Percentiles rank a stretch among this genome's conserved stretches.
Conservation (phyloP, 2,329 filamentous ascomycete species). For the Teratosphaeria nubilosa region DNA sequence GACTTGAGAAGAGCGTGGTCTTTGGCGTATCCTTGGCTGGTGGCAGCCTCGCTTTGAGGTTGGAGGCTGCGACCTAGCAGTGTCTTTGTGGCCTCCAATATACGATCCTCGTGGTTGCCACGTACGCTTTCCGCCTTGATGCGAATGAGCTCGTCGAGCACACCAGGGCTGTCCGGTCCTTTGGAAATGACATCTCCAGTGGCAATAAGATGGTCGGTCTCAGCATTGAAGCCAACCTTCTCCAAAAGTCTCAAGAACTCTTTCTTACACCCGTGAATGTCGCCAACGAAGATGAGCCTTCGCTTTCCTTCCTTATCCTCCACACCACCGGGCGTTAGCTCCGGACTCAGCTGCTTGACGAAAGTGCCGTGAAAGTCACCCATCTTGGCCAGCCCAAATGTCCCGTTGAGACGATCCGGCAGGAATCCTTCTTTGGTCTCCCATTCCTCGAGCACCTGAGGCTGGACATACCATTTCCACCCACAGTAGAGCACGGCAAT, state of each 20-base stretch:
- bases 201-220: constrained; percentile 64
- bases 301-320: constrained; percentile 32
- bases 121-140: constrained; percentile 72
- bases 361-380: constrained; percentile 22
- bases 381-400: constrained; percentile 21
- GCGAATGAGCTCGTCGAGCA: constrained; percentile 64
- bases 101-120: constrained; percentile 84
- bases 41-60: constrained; percentile 3
- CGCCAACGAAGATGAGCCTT: constrained; percentile 72
- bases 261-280: constrained; percentile 79
- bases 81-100: constrained; percentile 46
- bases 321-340: constrained; percentile 22
- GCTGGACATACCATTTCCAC: constrained; percentile 30
- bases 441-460: constrained; percentile 25
- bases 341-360: constrained; percentile 39
- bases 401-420: constrained; percentile 11
- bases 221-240: constrained; percentile 52
- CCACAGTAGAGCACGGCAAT: constrained; percentile 22
- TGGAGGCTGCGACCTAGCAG: background rate
- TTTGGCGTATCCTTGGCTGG: constrained; percentile 17
- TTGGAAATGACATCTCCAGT: constrained; percentile 76
- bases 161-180: constrained; percentile 70
- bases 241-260: constrained; percentile 54
- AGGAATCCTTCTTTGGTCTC: constrained; percentile 27
- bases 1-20: constrained; percentile 18